Conservation (phyloP, 2,329 filamentous ascomycete genomes). For the Metarhizium album region DNA sequence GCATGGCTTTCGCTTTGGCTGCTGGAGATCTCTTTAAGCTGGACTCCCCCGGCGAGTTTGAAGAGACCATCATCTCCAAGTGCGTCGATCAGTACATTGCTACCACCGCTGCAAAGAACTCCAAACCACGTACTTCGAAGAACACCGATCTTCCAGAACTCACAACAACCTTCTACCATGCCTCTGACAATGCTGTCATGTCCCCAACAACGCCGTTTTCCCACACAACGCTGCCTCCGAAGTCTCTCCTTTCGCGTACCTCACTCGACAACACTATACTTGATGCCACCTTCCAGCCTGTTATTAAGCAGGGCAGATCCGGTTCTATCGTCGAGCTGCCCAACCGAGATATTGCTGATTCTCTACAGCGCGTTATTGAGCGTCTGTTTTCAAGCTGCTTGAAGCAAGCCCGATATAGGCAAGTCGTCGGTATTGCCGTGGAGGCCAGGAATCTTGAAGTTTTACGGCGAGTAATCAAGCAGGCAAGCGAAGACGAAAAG, state of each 20-base stretch:
- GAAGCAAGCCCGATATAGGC: constrained; percentile 74
- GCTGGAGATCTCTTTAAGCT: constrained; percentile 93
- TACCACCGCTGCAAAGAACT: constrained; percentile 45
- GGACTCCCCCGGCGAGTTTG: constrained; percentile 84
- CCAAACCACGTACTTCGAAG: constrained; percentile 30
- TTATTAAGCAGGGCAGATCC: constrained; percentile 41
- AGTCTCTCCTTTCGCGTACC: constrained; percentile 84
- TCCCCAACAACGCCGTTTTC: constrained; percentile 94
- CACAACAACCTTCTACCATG: constrained; percentile 66
- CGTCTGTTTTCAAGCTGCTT: constrained; percentile 88
- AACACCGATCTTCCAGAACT: constrained; percentile 52
- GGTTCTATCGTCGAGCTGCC: constrained; percentile 54
- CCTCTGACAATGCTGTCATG: constrained; percentile 58
- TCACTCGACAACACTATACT: constrained; percentile 53
- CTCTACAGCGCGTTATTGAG: constrained; percentile 75
- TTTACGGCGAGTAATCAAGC: constrained; percentile 74
- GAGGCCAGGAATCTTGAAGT: constrained; percentile 89
- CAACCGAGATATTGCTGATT: constrained; percentile 62
- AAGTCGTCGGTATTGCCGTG: constrained; percentile 93
- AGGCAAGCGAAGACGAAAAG: constrained; percentile 79
- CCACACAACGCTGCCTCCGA: constrained; percentile 83
- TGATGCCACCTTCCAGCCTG: constrained; percentile 45
- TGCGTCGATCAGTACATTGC: constrained; percentile 97
- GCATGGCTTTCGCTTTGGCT: constrained; percentile 94
- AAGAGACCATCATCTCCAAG: constrained; percentile 98